phyloP scores from a whole-genome alignment of 306 rosid genomes.

The Vachellia pachyceras region DNA sequence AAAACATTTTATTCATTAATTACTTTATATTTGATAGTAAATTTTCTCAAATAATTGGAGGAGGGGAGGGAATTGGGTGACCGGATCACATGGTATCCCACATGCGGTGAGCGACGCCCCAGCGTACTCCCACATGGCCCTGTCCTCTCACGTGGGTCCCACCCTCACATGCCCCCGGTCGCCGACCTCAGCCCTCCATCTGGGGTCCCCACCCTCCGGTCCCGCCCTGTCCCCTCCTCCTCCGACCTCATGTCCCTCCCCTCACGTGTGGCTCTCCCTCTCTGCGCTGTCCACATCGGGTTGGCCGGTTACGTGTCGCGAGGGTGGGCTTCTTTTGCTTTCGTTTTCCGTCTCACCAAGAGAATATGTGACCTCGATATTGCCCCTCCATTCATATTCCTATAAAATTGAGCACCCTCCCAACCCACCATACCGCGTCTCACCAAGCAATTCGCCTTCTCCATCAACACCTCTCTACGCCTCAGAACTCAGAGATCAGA shows the following conservation, averaged over 20 bases:
- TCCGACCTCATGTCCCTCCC: conserved; percentile 52
- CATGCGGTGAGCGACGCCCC: conserved; percentile 30
- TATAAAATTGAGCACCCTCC: conserved; percentile 48
- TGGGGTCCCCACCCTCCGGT: conserved; percentile 45
- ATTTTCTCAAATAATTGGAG: too few species aligned
- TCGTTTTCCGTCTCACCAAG: conserved; percentile 18
- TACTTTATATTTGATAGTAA: too few species aligned
- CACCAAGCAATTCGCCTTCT: not conserved
- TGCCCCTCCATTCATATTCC: conserved; percentile 45
- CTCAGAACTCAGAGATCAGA: not conserved
- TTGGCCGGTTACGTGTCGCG: conserved; percentile 51
- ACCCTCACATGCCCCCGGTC: conserved; percentile 56
- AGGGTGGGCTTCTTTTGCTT: conserved; percentile 28
- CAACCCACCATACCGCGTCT: not conserved
- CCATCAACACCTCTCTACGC: not conserved
- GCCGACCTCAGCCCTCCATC: conserved; percentile 52
- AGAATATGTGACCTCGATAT: conserved; percentile 50
- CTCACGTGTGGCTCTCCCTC: conserved; percentile 17
- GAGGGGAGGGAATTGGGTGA: not conserved
- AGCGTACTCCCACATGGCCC: conserved; percentile 50
- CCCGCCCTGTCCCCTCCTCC: conserved; percentile 47
- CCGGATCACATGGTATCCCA: conserved; percentile 43
- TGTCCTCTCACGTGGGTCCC: conserved; percentile 53
- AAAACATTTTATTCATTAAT: too few species aligned
- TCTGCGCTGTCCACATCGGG: not conserved